Conservation (phyloP, 129 eudicot genomes). For the Flaveria sonorensis region DNA sequence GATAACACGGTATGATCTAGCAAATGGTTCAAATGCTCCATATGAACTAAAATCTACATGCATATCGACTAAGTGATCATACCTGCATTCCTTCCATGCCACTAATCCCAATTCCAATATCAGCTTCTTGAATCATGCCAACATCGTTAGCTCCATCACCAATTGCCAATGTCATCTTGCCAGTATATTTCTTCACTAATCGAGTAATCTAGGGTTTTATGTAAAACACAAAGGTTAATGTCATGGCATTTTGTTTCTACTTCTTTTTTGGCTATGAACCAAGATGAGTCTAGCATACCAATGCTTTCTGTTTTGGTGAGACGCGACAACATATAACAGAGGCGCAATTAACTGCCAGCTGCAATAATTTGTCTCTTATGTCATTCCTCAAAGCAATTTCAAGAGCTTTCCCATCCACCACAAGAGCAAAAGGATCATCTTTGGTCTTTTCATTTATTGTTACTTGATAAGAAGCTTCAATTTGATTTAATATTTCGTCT, state of each 20-base stretch:
- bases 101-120: constrained; percentile 59
- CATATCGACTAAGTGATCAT: background rate
- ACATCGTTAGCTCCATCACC: constrained; percentile 70
- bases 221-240: constrained; percentile 7
- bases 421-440: constrained; percentile 48
- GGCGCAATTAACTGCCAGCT: constrained; percentile 50
- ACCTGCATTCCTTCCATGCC: constrained; percentile 80
- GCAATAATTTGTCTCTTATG: constrained; percentile 34
- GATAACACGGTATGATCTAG: background rate
- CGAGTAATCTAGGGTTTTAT: constrained; percentile 48
- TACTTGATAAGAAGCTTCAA: constrained; percentile 41
- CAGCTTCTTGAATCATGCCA: constrained; percentile 67
- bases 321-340: constrained; percentile 56
- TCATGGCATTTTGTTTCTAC: background rate
- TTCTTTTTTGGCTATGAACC: background rate
- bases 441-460: constrained; percentile 32
- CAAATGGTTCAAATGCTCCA: background rate
- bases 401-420: constrained; percentile 54
- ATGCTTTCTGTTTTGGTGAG: constrained; percentile 56
- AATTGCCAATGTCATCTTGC: constrained; percentile 54
- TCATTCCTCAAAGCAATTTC: constrained; percentile 46
- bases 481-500: constrained; percentile 45
- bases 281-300: constrained; percentile 36
- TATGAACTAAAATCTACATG: background rate
- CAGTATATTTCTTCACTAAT: constrained; percentile 46